Conservation (phyloP, 805 yeast species). For the Spathaspora hagerdaliae region DNA sequence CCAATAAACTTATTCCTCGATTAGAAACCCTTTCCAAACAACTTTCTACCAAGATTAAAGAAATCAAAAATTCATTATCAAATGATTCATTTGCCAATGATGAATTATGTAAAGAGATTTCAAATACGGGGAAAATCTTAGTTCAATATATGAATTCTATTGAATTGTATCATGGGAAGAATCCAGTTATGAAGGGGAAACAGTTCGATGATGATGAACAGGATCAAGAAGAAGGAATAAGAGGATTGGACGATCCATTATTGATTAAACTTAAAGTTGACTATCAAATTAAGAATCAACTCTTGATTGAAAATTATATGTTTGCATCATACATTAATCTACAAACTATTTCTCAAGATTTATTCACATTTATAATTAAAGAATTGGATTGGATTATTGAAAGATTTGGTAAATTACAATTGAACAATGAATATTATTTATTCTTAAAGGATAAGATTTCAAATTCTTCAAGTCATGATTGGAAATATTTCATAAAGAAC, state of each 20-base stretch:
- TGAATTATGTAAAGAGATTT: conserved; percentile 39
- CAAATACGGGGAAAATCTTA: conserved; percentile 56
- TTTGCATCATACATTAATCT: conserved; percentile 40
- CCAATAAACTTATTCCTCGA: conserved; percentile 30
- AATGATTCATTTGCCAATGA: conserved; percentile 40
- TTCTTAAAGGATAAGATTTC: conserved; percentile 23
- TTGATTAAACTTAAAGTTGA: conserved; percentile 36
- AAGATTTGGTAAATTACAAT: conserved; percentile 26
- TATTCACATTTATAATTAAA: conserved; percentile 32
- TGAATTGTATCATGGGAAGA: conserved; percentile 33
- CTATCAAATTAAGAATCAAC: conserved; percentile 37
- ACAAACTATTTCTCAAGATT: conserved; percentile 38
- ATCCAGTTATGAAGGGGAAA: conserved; percentile 24
- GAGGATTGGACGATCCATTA: conserved; percentile 37
- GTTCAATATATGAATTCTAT: conserved; percentile 27
- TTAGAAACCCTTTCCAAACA: conserved; percentile 33
- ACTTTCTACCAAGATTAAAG: conserved; percentile 36
- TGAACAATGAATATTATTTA: conserved; percentile 17
- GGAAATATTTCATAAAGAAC: conserved; percentile 35
- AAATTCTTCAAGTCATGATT: conserved; percentile 25
- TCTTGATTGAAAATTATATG: conserved; percentile 37
- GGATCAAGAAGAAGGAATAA: conserved; percentile 21
- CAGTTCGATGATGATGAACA: conserved; percentile 18
- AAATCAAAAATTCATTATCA: conserved; percentile 34
- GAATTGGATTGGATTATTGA: conserved; percentile 32